Conservation (phyloP, 495 filamentous ascomycete species). For the Clavariopsis aquatica region DNA sequence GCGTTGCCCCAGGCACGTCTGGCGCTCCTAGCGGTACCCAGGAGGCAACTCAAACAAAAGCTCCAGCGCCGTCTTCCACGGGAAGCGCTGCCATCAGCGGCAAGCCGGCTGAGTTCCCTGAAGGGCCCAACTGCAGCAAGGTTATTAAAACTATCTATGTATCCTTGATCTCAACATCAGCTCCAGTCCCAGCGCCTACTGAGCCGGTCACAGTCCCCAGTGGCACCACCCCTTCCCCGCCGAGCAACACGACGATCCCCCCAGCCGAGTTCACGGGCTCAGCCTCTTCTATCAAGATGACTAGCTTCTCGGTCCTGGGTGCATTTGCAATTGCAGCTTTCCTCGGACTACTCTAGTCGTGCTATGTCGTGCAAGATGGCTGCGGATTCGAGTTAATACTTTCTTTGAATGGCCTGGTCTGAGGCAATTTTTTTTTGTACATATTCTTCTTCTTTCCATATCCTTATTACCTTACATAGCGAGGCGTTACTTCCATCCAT, state of each 20-base stretch:
- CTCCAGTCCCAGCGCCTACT: background rate
- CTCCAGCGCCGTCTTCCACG: constrained; percentile 10
- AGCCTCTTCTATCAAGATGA: background rate
- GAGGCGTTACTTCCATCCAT: constrained; percentile 4
- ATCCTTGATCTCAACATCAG: background rate
- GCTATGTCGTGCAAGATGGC: background rate
- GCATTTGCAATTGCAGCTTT: constrained; percentile 14
- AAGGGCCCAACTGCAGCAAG: background rate
- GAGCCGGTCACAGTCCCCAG: background rate
- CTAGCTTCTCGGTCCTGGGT: constrained; percentile 2
- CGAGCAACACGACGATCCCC: constrained; percentile 11
- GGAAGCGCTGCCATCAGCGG: background rate
- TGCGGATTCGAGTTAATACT: background rate
- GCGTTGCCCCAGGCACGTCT: background rate
- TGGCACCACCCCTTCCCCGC: constrained; percentile 4
- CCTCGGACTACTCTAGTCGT: constrained; percentile 2
- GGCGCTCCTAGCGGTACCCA: background rate
- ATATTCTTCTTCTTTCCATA: constrained; percentile 11
- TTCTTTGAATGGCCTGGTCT: background rate
- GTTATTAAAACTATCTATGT: constrained; percentile 14
- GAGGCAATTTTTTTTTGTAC: constrained; percentile 3
- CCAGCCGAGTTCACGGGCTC: constrained; percentile 19
- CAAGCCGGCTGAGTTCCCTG: background rate
- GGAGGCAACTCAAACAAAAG: background rate
- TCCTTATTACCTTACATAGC: background rate